Base-by-base conservation (phyloP, 139 green algal genomes). In the Micractinium sp. region DNA sequence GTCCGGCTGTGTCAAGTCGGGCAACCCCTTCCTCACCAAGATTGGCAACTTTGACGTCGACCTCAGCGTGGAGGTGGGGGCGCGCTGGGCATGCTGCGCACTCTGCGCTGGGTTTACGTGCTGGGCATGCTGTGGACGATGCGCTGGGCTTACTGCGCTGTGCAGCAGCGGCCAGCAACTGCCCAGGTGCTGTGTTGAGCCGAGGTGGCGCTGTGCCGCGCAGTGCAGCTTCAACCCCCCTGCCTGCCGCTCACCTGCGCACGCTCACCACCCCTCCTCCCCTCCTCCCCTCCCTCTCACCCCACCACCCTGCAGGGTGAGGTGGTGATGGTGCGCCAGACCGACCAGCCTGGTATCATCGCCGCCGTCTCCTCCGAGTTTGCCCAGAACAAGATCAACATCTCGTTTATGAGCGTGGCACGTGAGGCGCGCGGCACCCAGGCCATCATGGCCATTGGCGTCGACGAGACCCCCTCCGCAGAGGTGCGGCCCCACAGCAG, bases 381-480 rank as follows among this genome's bases (percentile, higher is more conserved):
- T 33, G 94, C 93, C 63, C 86, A 93, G 39, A 92, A 92, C 77
- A 89, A 94, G 60, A 86, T 99, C 89, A 99, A 99, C 95, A 96
- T 99, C 89, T 96, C 90, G 82, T 99, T 97, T 96, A 99, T 99
- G 97, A 98, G 94, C 39, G 97, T 98, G 78, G 89, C 71, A 0
- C 88, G 91, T 7, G 87, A 73, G 29, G 85, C 78, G 18, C 86
- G 85, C 33, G 90, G 93, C 77, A 85, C 90, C 33, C 88, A 97
- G 71, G 97, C 97, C 31, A 96, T 99, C 84, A 99, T 99, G 97
- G 97, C 96, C 66, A 97, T 99, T 80, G 97, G 97, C 74, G 93
- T 99, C 14, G 97, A 99, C 91, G 90, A 92, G 25, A 79, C 93
- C n/a, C 94, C 94, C 39, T 33, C 75, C 31, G 33, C 82, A 0